Conservation (phyloP, 2,329 filamentous ascomycete species). For the Diplodia intermedia region DNA sequence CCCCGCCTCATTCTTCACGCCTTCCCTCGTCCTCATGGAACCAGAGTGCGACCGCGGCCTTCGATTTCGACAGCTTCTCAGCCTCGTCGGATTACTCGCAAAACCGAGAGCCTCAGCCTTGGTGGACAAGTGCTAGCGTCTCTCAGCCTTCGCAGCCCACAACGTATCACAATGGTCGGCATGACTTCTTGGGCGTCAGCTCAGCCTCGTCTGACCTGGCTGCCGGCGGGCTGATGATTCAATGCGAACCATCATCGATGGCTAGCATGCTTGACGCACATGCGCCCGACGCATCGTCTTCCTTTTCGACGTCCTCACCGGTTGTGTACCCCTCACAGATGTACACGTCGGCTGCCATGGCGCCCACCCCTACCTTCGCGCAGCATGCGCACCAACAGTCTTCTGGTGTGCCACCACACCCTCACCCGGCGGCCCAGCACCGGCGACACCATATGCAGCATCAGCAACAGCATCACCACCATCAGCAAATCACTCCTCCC, state of each 20-base stretch:
- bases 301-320: slow-evolving; percentile 28
- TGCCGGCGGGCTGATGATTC: slow-evolving; percentile 32
- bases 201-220: slow-evolving; percentile 31
- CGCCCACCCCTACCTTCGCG: slow-evolving; percentile 8
- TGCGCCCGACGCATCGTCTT: slow-evolving; percentile 16
- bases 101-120: slow-evolving; percentile 38
- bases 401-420: slow-evolving; percentile 11
- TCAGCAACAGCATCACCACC: background rate
- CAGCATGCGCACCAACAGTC: slow-evolving; percentile 5
- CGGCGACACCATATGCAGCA: slow-evolving; percentile 7
- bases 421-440: slow-evolving; percentile 14
- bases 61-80: slow-evolving; percentile 44
- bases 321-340: slow-evolving; percentile 31
- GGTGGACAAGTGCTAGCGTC: slow-evolving; percentile 40
- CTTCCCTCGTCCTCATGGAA: slow-evolving; percentile 44
- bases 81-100: slow-evolving; percentile 41
- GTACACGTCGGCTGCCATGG: slow-evolving; percentile 23
- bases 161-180: slow-evolving; percentile 37
- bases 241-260: slow-evolving; percentile 32
- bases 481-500: slow-evolving; percentile 22
- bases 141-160: slow-evolving; percentile 35
- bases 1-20: slow-evolving; percentile 44
- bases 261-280: slow-evolving; percentile 30
- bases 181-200: slow-evolving; percentile 32
- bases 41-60: slow-evolving; percentile 38